Base-by-base conservation (phyloP, 129 eudicot genomes). In the Arctium minus region DNA sequence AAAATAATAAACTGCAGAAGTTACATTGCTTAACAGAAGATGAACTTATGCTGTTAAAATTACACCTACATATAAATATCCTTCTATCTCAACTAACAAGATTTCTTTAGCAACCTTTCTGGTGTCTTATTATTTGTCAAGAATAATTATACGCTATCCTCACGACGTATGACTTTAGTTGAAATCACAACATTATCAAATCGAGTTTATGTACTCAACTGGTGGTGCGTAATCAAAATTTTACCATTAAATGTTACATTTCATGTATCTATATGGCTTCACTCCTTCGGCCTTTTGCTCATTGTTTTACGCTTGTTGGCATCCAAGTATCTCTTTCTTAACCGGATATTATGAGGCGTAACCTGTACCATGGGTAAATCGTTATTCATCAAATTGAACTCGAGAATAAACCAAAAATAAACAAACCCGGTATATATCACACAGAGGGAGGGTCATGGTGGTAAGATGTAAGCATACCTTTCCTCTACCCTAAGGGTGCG, bases 321-420 rank as follows among this genome's bases (percentile, higher is more conserved):
- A 86, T 94, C 98, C 70, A 94, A 88, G 87, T 89, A 88, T 88
- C 80, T 89, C 88, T 94, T 94, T 73, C 97, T 94, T 78, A 94
- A 83, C 82, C 96, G 92, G 64, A 94, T 91, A 50, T 90, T 76
- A 39, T 84, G 92, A 62, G 98, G 98, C 1, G 98, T 94, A 83
- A 92, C 98, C 97, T 94, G 92, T 27, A 18, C 17, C 70, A 40
- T 7, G 56, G 9, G 7, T 32, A 64, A 38, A 38, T 31, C 9
- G 18, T 9, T 22, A 56, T 78, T 40, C 15, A 79, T 76, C 60
- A 75, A 12, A 5, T 31, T 42, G 8, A 53, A 36, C 10, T 73
- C 32, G 5, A 17, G 7, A 53, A 53, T 15, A 53, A 53, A 15
- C 22, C 18, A 50, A 50, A 33, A 50, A 50, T 5, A 50, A 50